phyloP scores from a whole-genome alignment of 2,329 filamentous ascomycete genomes.

The Corniculantispora saksenae region DNA sequence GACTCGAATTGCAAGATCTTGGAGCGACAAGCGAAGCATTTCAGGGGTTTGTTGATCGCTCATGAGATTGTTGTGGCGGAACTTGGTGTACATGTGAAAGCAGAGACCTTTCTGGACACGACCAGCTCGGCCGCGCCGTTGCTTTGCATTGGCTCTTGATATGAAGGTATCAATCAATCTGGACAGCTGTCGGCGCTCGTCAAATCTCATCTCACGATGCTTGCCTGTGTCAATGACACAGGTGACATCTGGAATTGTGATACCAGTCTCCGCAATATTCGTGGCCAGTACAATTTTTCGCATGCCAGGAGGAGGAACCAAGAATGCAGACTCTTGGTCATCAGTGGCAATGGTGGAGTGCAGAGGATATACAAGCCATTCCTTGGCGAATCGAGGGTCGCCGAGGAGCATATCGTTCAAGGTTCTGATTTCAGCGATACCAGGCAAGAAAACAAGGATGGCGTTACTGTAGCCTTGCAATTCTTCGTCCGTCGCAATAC shows the following conservation, averaged over 20 bases:
- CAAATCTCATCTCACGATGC: conserved; percentile 96
- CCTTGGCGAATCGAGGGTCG: conserved; percentile 70
- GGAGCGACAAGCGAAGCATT: conserved; percentile 89
- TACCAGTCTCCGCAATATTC: conserved; percentile 97
- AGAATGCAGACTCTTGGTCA: conserved; percentile 91
- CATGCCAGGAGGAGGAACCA: conserved; percentile 76
- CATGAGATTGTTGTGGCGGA: conserved; percentile 82
- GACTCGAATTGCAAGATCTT: conserved; percentile 92
- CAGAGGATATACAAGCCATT: conserved; percentile 85
- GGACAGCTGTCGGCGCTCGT: conserved; percentile 89
- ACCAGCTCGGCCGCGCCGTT: conserved; percentile 88
- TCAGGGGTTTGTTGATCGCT: conserved; percentile 93
- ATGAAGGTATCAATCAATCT: conserved; percentile 93
- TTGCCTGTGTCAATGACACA: conserved; percentile 96
- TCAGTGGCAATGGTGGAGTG: conserved; percentile 96
- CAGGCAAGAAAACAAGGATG: conserved; percentile 90
- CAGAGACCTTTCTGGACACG: conserved; percentile 94
- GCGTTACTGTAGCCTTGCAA: conserved; percentile 80
- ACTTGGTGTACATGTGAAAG: conserved; percentile 92
- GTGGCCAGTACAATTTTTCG: conserved; percentile 95
- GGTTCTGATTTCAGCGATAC: conserved; percentile 87
- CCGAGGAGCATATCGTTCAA: conserved; percentile 83
- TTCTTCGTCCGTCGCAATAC: conserved; percentile 68
- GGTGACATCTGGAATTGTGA: conserved; percentile 96
- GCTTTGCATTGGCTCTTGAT: conserved; percentile 91